These are phyloP conservation scores for Aureobasidium leucospermi DNA, from an alignment of 2,329 filamentous ascomycete species.

Conservation along the genomic window DNA sequence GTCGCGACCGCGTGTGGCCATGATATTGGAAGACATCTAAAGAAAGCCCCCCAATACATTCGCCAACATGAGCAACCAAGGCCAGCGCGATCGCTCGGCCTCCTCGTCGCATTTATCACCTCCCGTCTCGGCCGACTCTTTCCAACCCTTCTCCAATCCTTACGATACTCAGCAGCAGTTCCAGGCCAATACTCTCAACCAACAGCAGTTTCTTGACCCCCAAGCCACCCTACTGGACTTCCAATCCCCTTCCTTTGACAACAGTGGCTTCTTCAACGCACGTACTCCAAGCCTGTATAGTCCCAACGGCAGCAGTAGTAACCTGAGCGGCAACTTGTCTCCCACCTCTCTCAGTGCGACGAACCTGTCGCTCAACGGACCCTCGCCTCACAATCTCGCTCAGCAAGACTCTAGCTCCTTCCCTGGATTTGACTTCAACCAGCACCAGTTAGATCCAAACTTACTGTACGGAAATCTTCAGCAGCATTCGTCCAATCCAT, in stretches of 20 bases:
- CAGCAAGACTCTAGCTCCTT: slow-evolving; percentile 43
- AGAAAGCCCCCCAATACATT: neutral
- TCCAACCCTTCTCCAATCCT: slow-evolving; percentile 1
- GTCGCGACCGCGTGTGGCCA: slow-evolving; percentile 5
- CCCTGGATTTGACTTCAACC: slow-evolving; percentile 44
- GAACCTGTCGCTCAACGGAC: slow-evolving; percentile 25
- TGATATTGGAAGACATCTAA: slow-evolving; percentile 13
- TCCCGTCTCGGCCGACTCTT: slow-evolving; percentile 2
- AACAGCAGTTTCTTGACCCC: slow-evolving; percentile 13
- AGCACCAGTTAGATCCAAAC: slow-evolving; percentile 53
- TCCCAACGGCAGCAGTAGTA: slow-evolving; percentile 29
- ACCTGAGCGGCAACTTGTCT: slow-evolving; percentile 30
- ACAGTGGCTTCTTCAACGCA: slow-evolving; percentile 37
- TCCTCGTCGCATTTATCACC: slow-evolving; percentile 10
- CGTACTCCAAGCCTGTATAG: slow-evolving; percentile 17
- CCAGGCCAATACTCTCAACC: slow-evolving; percentile 1
- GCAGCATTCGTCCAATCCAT: slow-evolving; percentile 38
- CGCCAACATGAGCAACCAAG: slow-evolving; percentile 11
- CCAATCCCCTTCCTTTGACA: slow-evolving; percentile 15
- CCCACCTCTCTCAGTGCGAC: slow-evolving; percentile 24
- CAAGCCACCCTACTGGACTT: slow-evolving; percentile 13
- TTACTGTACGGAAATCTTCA: slow-evolving; percentile 48
- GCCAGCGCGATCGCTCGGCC: slow-evolving; percentile 2
- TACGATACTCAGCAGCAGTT: slow-evolving; percentile 5
- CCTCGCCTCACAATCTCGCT: slow-evolving; percentile 18